These are phyloP conservation scores for Alternaria novae-zelandiae DNA, from an alignment of 2,329 filamentous ascomycete genomes.

Conservation along the genomic window DNA sequence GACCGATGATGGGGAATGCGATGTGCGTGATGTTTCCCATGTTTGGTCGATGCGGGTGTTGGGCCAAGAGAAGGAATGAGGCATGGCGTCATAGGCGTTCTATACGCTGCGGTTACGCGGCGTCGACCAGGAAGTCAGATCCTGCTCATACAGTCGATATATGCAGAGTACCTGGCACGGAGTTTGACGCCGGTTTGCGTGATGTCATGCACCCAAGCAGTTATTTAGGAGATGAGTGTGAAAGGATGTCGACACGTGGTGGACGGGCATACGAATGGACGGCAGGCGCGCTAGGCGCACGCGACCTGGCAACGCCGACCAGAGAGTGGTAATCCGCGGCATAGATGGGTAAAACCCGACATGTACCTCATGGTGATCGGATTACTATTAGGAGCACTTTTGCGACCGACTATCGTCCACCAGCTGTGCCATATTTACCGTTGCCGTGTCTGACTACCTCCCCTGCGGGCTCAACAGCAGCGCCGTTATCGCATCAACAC, in stretches of 20 bases:
- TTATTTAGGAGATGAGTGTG: background rate
- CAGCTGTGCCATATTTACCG: background rate
- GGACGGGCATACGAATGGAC: background rate
- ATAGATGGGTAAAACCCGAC: background rate
- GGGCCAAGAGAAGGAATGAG: conserved; percentile 26
- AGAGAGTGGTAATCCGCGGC: no score
- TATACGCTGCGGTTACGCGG: background rate
- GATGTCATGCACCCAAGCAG: background rate
- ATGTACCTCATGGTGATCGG: background rate
- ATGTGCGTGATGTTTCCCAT: conserved; percentile 8
- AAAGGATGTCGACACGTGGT: background rate
- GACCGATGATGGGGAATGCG: conserved; percentile 11
- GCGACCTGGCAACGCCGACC: background rate
- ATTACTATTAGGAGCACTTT: background rate
- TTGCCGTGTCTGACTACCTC: background rate
- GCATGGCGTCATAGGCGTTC: conserved; percentile 30
- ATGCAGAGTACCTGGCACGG: background rate
- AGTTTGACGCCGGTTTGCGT: background rate
- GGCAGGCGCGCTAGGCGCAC: background rate
- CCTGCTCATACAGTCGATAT: background rate
- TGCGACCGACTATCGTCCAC: background rate
- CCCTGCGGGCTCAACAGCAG: conserved; percentile 22
- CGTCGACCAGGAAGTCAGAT: background rate
- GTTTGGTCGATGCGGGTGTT: conserved; percentile 11
- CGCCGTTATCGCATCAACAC: conserved; percentile 37